Evolutionary conservation across 805 yeast species (phyloP), one percentile per base, ranked within the genome.

Genomic region (Metschnikowia drakensbergensis): DNA sequence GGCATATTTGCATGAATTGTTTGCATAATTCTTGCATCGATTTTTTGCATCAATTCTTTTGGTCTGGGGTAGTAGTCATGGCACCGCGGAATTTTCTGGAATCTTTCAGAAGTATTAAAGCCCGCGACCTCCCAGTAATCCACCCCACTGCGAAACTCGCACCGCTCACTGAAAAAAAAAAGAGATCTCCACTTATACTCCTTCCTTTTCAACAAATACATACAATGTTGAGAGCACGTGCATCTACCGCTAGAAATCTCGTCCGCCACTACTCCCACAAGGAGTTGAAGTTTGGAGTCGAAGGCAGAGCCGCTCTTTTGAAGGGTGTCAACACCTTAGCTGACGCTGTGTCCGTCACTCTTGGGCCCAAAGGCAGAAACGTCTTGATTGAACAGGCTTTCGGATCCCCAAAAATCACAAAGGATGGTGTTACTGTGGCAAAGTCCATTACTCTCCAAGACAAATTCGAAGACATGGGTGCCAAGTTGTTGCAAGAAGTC

Each of bases 381-480:
- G 99, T 90, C 34, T 79, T 92, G 60, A 91, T 94, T 66, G 98
- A 92, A 75, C 99, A 94, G 75, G 86, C 88, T 54, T 94, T 88
- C 59, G 97, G 97, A 58, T 81, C 96, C 46, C 99, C 99, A 61
- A 92, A 92, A 77, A 92, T 92, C 79, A 92, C 99, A 72, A 92
- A 92, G 76, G 99, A 92, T 69, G 99, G 99, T 81, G 97, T 90
- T 45, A 89, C 98, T 41, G 97, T 92, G 51, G 99, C 99, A 53
- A 82, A 79, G 64, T 83, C 95, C 47, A 82, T 92, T 61, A 80
- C 81, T 37, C 75, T 94, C 58, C 75, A 85, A 67, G 95, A 94
- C 76, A 88, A 85, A 71, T 92, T 91, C 63, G 98, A 92, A 76
- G 92, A 92, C 73, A 77, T 94, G 77, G 99, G 99, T 52, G 97